A percentile compares a stretch with the other conserved stretches of the same genome.
These are phyloP conservation scores for Elsinoe necatrix DNA, from an alignment of 2,329 filamentous ascomycete genomes.

Conservation along the genomic window DNA sequence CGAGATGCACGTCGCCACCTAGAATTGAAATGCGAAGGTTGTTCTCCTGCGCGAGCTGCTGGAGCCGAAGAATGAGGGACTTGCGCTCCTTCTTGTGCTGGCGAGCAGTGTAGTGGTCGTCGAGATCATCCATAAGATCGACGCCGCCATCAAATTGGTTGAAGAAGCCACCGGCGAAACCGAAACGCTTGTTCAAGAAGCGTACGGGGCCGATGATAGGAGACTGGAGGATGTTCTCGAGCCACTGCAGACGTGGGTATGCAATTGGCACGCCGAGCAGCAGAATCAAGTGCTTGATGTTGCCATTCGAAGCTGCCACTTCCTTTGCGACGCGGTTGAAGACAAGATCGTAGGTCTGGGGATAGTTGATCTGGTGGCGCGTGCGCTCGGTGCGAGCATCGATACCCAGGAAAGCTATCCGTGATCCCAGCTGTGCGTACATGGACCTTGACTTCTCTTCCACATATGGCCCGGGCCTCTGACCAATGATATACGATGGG, in stretches of 20 bases:
- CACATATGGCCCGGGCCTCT: slow-evolving; percentile 60
- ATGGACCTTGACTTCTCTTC: slow-evolving; percentile 53
- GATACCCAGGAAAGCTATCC: slow-evolving; percentile 55
- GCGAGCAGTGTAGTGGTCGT: slow-evolving; percentile 74
- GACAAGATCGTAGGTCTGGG: slow-evolving; percentile 53
- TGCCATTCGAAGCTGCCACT: slow-evolving; percentile 41
- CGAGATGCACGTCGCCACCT: slow-evolving; percentile 56
- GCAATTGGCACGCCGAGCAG: slow-evolving; percentile 64
- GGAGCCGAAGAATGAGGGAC: slow-evolving; percentile 56
- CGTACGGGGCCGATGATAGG: slow-evolving; percentile 83
- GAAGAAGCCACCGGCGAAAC: slow-evolving; percentile 75
- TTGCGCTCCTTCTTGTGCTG: slow-evolving; percentile 87
- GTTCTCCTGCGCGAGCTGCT: slow-evolving; percentile 49
- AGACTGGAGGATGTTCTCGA: slow-evolving; percentile 83
- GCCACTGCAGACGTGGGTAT: slow-evolving; percentile 74
- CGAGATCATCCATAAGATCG: slow-evolving; percentile 56
- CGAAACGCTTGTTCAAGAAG: slow-evolving; percentile 83
- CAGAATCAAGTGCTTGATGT: slow-evolving; percentile 55
- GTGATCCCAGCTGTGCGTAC: slow-evolving; percentile 55
- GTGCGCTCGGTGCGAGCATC: slow-evolving; percentile 66
- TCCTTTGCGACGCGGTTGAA: slow-evolving; percentile 49
- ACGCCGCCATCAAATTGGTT: slow-evolving; percentile 82
- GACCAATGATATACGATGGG: slow-evolving; percentile 68
- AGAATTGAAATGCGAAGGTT: slow-evolving; percentile 54
- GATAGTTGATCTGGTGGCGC: slow-evolving; percentile 85